Conservation (phyloP, 768 basidiomycete genomes). For the Royoungia palumana region DNA sequence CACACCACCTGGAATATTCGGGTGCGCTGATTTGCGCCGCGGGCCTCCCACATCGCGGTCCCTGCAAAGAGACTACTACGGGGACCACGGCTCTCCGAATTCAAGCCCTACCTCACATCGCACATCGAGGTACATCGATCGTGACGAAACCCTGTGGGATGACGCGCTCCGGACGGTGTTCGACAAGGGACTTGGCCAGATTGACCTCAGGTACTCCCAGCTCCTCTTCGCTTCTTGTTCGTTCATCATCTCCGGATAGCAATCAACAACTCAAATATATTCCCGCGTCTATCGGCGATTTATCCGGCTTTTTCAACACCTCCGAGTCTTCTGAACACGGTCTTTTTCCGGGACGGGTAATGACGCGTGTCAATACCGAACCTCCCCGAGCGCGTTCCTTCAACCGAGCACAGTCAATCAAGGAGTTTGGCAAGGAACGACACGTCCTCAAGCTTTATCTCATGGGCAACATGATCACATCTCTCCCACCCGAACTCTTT, state of each 20-base stretch:
- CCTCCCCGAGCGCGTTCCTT: constrained; percentile 27
- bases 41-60: constrained; percentile 14
- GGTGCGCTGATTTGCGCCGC: constrained; percentile 12
- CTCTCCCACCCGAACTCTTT: constrained; percentile 58
- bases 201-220: constrained; percentile 52
- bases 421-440: constrained; percentile 38
- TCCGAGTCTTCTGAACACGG: constrained; percentile 34
- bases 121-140: constrained; percentile 22
- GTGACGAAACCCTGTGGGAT: constrained; percentile 46
- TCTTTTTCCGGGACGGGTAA: constrained; percentile 21
- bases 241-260: constrained; percentile 28
- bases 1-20: constrained; percentile 22
- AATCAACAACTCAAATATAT: constrained; percentile 44
- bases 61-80: constrained; percentile 25
- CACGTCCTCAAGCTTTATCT: constrained; percentile 58
- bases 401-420: constrained; percentile 26
- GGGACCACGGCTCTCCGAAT: constrained; percentile 9
- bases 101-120: constrained; percentile 8
- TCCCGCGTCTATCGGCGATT: constrained; percentile 43
- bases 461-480: constrained; percentile 48
- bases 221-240: constrained; percentile 6
- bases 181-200: constrained; percentile 45
- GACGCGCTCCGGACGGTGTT: constrained; percentile 42
- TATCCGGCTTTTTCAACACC: constrained; percentile 46
- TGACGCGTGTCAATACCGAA: constrained; percentile 36